Conservation (phyloP, 1,284 basidiomycete species). For the Leccinum subrobustum region DNA sequence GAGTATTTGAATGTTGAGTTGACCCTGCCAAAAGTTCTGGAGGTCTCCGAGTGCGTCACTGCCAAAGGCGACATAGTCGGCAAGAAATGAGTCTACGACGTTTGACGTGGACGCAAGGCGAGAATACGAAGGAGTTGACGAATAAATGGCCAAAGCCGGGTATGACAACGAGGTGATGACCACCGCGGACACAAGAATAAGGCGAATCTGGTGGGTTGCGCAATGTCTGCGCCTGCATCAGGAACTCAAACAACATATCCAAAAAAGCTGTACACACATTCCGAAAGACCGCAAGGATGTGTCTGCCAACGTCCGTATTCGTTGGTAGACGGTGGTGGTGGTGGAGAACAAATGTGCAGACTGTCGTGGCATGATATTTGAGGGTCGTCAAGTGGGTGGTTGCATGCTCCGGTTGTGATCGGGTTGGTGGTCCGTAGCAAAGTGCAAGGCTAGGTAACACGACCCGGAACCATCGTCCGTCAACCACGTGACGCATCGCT, state of each 20-base stretch:
- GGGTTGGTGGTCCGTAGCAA: neutral
- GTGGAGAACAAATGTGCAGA: conserved; percentile 16
- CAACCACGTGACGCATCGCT: conserved; percentile 15
- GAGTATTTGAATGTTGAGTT: conserved; percentile 55
- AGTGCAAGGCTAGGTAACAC: neutral
- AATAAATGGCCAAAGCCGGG: conserved; percentile 84
- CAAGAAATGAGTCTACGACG: conserved; percentile 61
- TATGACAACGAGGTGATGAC: conserved; percentile 97
- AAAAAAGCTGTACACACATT: conserved; percentile 51
- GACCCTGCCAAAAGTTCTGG: conserved; percentile 65
- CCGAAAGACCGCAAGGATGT: conserved; percentile 69
- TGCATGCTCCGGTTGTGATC: conserved; percentile 16
- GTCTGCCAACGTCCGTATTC: conserved; percentile 44
- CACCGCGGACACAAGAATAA: conserved; percentile 89
- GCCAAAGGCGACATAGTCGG: conserved; percentile 48
- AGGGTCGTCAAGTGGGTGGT: conserved; percentile 12
- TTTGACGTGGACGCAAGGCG: conserved; percentile 54
- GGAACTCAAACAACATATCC: conserved; percentile 1
- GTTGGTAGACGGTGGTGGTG: conserved; percentile 27
- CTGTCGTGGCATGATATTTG: conserved; percentile 27
- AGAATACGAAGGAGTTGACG: conserved; percentile 64
- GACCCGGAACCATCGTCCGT: neutral
- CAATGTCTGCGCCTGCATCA: conserved; percentile 58
- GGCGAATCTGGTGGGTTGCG: conserved; percentile 88
- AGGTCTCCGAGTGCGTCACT: conserved; percentile 60